Conservation (phyloP, 2,329 filamentous ascomycete genomes). For the Colletotrichum sublineola region DNA sequence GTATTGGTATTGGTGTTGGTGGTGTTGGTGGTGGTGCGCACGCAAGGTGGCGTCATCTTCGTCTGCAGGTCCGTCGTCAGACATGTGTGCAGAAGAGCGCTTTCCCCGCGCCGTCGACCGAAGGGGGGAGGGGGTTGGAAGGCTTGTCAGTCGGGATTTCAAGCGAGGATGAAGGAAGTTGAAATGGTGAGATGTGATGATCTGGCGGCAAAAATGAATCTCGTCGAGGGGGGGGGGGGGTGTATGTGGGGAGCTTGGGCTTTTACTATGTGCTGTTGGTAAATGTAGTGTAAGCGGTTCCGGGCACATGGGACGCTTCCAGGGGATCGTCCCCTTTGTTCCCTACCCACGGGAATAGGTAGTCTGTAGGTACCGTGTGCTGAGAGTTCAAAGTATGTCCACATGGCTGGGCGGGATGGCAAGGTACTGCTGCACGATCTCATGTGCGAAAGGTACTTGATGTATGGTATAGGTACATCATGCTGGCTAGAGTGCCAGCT, state of each 20-base stretch:
- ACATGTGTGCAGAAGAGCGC: neutral
- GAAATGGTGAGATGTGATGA: neutral
- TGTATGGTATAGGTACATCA: neutral
- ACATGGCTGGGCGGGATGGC: neutral
- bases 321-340: neutral
- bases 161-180: neutral
- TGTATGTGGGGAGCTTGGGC: neutral
- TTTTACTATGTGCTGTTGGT: neutral
- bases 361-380: too few relatives aligned
- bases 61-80: neutral
- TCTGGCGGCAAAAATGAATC: neutral
- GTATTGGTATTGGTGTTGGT: neutral
- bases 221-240: neutral
- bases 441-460: too few relatives aligned
- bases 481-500: too few relatives aligned
- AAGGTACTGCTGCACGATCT: neutral
- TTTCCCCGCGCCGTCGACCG: neutral
- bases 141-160: neutral
- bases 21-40: neutral
- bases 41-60: neutral
- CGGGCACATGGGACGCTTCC: conserved; percentile 2
- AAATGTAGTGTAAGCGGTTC: neutral
- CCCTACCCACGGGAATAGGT: neutral
- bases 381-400: neutral
- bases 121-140: neutral